phyloP scores from a whole-genome alignment of 2,329 filamentous ascomycete genomes.

The Pseudofabraea citricarpa region DNA sequence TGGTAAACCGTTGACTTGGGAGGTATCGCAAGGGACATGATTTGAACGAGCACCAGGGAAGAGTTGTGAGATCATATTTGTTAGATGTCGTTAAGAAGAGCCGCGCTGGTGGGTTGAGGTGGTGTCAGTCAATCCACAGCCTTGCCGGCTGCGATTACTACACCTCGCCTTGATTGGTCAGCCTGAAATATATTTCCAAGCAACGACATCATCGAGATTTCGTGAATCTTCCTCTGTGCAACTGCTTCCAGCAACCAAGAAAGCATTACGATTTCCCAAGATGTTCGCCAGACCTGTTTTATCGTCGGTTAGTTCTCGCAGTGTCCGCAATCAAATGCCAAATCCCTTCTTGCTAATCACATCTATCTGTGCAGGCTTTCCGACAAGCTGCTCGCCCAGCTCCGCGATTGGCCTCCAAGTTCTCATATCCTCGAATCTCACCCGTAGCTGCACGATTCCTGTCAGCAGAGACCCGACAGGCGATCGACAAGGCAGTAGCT shows the following conservation, averaged over 20 bases:
- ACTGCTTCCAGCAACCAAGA: not conserved
- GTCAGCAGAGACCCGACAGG: conserved; percentile 71
- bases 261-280: conserved; percentile 4
- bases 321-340: no score
- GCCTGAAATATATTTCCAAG: conserved; percentile 11
- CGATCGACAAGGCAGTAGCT: conserved; percentile 85
- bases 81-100: not conserved
- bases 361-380: conserved; percentile 33
- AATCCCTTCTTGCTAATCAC: conserved; percentile 11
- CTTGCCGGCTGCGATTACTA: conserved; percentile 12
- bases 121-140: no score
- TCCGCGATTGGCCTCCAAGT: conserved; percentile 17
- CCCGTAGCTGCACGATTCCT: conserved; percentile 53
- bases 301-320: conserved; percentile 23
- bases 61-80: not conserved
- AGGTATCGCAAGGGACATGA: not conserved
- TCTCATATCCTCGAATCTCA: conserved; percentile 22
- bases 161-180: conserved; percentile 19
- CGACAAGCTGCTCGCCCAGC: conserved; percentile 37
- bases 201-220: conserved; percentile 10
- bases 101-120: not conserved
- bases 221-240: not conserved
- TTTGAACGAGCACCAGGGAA: not conserved
- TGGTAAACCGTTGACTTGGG: conserved; percentile 2
- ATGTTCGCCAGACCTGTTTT: conserved; percentile 25